Evolutionary conservation across 495 filamentous ascomycete genomes (phyloP).

Genomic region (Astrothelium macrocarpum): DNA sequence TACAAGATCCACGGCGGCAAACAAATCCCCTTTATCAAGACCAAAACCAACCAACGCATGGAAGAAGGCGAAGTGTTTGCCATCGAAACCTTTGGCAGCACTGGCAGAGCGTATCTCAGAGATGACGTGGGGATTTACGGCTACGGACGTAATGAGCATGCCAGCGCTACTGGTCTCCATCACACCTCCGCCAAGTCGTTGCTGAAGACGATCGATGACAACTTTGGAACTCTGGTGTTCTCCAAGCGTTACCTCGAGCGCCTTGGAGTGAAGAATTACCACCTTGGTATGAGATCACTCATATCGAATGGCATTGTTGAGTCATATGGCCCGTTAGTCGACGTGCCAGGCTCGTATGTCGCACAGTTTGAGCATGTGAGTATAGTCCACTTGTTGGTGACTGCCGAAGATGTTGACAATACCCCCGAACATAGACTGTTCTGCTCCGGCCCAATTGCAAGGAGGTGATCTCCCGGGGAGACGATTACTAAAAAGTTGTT

Average conservation of each 20-base stretch:
- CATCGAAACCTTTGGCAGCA: constrained; percentile 90
- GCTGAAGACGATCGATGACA: constrained; percentile 79
- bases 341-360: constrained; percentile 47
- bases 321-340: constrained; percentile 43
- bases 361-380: constrained; percentile 56
- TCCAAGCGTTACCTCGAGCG: constrained; percentile 79
- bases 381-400: constrained; percentile 2
- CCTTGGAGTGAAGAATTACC: constrained; percentile 78
- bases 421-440: constrained; percentile 32
- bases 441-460: constrained; percentile 39
- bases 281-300: constrained; percentile 50
- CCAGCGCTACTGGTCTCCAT: constrained; percentile 46
- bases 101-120: constrained; percentile 73
- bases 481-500: constrained; percentile 36
- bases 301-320: constrained; percentile 46
- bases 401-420: constrained; percentile 9
- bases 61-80: constrained; percentile 90
- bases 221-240: constrained; percentile 83
- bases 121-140: constrained; percentile 54
- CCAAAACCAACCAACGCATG: constrained; percentile 63
- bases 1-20: constrained; percentile 84
- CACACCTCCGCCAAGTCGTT: constrained; percentile 66
- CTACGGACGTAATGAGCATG: constrained; percentile 52
- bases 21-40: constrained; percentile 84
- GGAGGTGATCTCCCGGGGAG: constrained; percentile 43